A percentile compares a stretch with the other conserved stretches of the same genome.
phyloP scores from a whole-genome alignment of 2,329 filamentous ascomycete species.

The Pestalotiopsis sp. region DNA sequence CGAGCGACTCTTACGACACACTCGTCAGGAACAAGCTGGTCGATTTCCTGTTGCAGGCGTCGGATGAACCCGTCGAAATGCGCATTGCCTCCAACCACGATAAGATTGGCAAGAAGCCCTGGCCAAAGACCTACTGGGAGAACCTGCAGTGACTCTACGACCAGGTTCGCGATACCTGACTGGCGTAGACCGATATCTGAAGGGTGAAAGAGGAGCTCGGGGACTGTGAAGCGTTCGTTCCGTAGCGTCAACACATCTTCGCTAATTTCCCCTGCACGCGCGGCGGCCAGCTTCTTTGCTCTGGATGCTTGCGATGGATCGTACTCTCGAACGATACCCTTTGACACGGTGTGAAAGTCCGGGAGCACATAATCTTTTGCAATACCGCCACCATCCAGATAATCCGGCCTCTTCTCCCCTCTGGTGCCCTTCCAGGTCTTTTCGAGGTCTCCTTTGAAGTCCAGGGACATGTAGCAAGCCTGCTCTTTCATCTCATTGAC shows the following conservation, averaged over 20 bases:
- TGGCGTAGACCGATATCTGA: constrained; percentile 84
- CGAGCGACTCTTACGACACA: constrained; percentile 75
- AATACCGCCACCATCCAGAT: constrained; percentile 58
- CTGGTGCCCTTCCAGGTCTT: constrained; percentile 79
- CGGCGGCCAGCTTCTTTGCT: constrained; percentile 46
- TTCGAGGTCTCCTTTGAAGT: constrained; percentile 80
- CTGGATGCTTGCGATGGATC: constrained; percentile 67
- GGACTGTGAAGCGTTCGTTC: constrained; percentile 89
- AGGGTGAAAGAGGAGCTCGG: constrained; percentile 87
- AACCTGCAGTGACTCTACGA: constrained; percentile 74
- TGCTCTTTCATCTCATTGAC: constrained; percentile 96
- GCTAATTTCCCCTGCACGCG: constrained; percentile 31
- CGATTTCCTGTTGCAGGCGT: constrained; percentile 75
- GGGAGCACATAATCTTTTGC: constrained; percentile 92
- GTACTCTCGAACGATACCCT: constrained; percentile 77
- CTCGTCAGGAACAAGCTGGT: constrained; percentile 72
- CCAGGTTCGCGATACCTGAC: constrained; percentile 78
- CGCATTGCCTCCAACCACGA: constrained; percentile 87
- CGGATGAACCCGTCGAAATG: constrained; percentile 80
- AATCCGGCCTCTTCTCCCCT: constrained; percentile 56
- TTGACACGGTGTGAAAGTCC: constrained; percentile 64
- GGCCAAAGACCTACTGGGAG: constrained; percentile 85
- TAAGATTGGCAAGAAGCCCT: constrained; percentile 80
- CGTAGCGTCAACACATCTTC: constrained; percentile 87
- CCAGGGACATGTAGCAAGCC: constrained; percentile 77